Base-by-base conservation (phyloP, 768 basidiomycete genomes). In the Lyophyllum atratum region DNA sequence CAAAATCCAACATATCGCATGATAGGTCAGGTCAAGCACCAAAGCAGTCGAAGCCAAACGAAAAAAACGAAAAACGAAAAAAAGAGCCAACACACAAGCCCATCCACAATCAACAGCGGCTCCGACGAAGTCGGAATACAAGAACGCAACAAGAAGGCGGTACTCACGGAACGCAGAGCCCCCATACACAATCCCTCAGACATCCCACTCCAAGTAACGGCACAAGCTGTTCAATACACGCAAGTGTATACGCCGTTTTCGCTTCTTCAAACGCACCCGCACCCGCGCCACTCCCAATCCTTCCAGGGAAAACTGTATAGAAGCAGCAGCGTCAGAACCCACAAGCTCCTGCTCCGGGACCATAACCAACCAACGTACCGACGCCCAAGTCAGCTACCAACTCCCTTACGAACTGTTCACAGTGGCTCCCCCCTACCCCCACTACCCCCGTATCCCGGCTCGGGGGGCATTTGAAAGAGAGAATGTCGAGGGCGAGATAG, bases 221-320 rank as follows among this genome's bases (percentile, higher is more conserved):
- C 10, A 93, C 77, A 3, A 95, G 79, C 64, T 93, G 93, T 68
- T 95, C 93, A 21, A 90, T 81, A 54, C 85, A 84, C 8, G 87
- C 87, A 28, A 95, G 74, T 11, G 81, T 80, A 67, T 87, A 93
- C 0, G 89, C 87, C 55, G 73, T 71, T 63, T 83, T 82, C 1
- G 79, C 75, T 49, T 70, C 71, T 12, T 55, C 45, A n/a, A 62
- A 60, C 21, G 37, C 33, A 7, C 43, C 51, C 21, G 33, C 33
- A 5, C 37, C 51, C 21, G 58, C 21, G 14, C n/a, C 49, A 1
- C 14, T 39, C 10, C 15, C 29, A 31, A 14, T 45, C 24, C 51
- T 14, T 17, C 46, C 52, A 49, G 55, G 52, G 12, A 58, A 53
- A 34, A 52, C 61, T 65, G 29, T n/a, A n/a, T n/a, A 6, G 29